These are phyloP conservation scores for Dipteronia sinensis DNA, from an alignment of 345 rosid species.

Conservation along the genomic window DNA sequence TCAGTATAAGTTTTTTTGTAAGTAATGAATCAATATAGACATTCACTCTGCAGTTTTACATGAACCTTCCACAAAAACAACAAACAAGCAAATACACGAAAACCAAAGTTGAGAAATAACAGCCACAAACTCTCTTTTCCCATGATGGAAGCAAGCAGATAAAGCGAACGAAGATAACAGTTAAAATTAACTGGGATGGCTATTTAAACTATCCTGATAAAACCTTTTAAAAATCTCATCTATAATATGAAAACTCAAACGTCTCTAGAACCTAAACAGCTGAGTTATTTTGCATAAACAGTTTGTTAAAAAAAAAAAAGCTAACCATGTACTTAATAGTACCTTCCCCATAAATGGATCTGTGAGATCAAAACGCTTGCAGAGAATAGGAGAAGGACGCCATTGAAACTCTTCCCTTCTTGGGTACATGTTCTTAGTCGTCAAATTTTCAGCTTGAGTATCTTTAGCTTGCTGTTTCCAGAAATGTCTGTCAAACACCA, in stretches of 20 bases:
- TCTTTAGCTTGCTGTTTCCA: conserved; percentile 56
- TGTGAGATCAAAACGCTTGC: conserved; percentile 96
- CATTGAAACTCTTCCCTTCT: conserved; percentile 91
- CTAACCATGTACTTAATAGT: conserved; percentile 11
- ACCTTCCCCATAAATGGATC: conserved; percentile 99
- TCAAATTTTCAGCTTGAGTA: conserved; percentile 49
- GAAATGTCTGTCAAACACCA: conserved; percentile 26
- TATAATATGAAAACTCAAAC: not conserved
- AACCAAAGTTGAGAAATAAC: conserved; percentile 7
- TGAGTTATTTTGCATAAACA: not conserved
- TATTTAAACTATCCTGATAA: not conserved
- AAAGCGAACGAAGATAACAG: not conserved
- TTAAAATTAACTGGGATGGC: not conserved
- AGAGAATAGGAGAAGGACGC: conserved; percentile 85
- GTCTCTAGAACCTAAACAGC: not conserved
- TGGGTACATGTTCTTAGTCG: conserved; percentile 51
- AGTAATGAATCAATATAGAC: not conserved
- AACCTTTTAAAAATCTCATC: not conserved
- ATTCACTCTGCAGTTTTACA: not conserved
- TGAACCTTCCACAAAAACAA: not conserved
- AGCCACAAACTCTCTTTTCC: not conserved
- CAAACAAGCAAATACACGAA: not conserved
- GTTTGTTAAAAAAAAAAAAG: not conserved
- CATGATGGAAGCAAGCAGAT: not conserved
- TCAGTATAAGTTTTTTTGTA: not conserved